Conservation (phyloP, 129 eudicot genomes). For the Rutidosis leptorrhynchoides region DNA sequence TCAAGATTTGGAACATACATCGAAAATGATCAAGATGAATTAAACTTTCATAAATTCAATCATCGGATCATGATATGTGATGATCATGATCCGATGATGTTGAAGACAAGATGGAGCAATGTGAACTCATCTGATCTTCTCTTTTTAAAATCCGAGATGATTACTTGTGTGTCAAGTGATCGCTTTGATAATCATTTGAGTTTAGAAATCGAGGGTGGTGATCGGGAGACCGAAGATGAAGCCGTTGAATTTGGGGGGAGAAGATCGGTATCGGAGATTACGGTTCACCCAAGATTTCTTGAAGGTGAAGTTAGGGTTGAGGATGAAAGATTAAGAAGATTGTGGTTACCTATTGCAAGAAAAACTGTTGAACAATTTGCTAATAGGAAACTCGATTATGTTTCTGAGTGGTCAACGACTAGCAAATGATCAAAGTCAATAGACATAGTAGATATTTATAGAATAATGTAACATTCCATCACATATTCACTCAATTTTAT, state of each 20-base stretch:
- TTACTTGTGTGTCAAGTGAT: conserved; percentile 43
- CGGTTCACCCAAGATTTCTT: conserved; percentile 52
- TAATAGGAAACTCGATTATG: conserved; percentile 36
- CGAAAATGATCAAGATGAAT: conserved; percentile 25
- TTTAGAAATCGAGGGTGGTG: conserved; percentile 12
- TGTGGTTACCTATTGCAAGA: conserved; percentile 82
- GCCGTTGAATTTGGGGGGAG: conserved; percentile 21
- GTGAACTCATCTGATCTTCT: conserved; percentile 72
- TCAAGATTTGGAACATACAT: conserved; percentile 46
- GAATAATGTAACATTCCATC: neutral
- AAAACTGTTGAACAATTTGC: conserved; percentile 76
- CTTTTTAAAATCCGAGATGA: conserved; percentile 62
- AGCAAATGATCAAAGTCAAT: conserved; percentile 4
- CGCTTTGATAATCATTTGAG: conserved; percentile 27
- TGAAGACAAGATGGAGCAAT: conserved; percentile 81
- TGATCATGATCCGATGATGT: conserved; percentile 37
- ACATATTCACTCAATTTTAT: neutral
- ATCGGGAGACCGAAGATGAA: neutral
- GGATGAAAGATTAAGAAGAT: conserved; percentile 53
- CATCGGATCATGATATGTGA: conserved; percentile 62
- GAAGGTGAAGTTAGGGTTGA: conserved; percentile 30
- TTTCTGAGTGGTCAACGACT: conserved; percentile 6
- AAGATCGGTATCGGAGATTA: conserved; percentile 83
- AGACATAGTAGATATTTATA: conserved; percentile 26
- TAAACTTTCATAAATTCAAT: conserved; percentile 46